Percentiles rank a stretch among this genome's conserved stretches.
Conservation (phyloP, 78 protist species). For the Corallochytrium limacisporum region DNA sequence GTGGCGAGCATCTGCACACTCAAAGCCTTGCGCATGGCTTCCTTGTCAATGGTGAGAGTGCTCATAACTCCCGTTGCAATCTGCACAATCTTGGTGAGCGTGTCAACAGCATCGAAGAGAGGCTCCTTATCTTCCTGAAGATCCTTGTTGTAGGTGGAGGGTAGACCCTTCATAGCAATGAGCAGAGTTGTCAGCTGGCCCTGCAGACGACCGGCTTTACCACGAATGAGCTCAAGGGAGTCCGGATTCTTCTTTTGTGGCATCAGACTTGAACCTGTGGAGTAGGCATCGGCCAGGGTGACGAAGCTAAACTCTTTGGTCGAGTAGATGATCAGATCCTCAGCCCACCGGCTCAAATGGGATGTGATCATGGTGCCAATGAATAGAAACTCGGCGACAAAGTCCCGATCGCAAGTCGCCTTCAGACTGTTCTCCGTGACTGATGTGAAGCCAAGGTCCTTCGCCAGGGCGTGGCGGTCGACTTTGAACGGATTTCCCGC, state of each 20-base stretch:
- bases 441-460: constrained; percentile 26
- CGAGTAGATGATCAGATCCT: constrained; percentile 53
- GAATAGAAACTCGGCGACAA: constrained; percentile 41
- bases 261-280: constrained; percentile 49
- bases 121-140: constrained; percentile 54
- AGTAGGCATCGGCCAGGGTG: constrained; percentile 26
- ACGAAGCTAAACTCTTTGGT: constrained; percentile 49
- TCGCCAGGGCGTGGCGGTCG: constrained; percentile 40
- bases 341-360: constrained; percentile 40
- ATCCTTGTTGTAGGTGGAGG: constrained; percentile 63
- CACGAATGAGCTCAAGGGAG: constrained; percentile 52
- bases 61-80: constrained; percentile 35
- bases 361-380: constrained; percentile 24
- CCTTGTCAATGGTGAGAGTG: constrained; percentile 21
- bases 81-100: constrained; percentile 7
- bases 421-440: constrained; percentile 40
- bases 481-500: constrained; percentile 60
- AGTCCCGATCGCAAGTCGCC: constrained; percentile 46
- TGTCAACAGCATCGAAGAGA: constrained; percentile 33
- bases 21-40: constrained; percentile 22
- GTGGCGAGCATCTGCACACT: constrained; percentile 45
- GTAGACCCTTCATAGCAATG: constrained; percentile 36
- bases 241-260: constrained; percentile 74
- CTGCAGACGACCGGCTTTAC: constrained; percentile 45
- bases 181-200: not conserved